Conservation (phyloP, 2,329 filamentous ascomycete genomes). For the Aaosphaeria arxii region DNA sequence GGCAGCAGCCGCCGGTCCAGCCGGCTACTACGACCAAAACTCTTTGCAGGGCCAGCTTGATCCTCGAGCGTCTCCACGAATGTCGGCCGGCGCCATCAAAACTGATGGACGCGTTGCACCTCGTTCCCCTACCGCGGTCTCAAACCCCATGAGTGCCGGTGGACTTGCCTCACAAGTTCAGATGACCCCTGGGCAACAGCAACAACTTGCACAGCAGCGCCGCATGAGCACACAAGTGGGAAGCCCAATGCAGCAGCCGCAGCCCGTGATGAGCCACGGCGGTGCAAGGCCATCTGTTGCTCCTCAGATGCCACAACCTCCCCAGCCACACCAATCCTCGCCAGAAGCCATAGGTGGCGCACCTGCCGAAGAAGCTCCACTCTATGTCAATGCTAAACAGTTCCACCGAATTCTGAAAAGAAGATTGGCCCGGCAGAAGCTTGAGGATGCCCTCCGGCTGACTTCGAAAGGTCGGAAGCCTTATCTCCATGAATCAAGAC, state of each 20-base stretch:
- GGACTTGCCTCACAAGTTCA: constrained; percentile 37
- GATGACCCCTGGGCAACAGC: constrained; percentile 31
- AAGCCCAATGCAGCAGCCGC: constrained; percentile 58
- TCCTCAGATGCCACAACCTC: constrained; percentile 51
- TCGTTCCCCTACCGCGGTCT: constrained; percentile 73
- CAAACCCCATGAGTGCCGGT: constrained; percentile 51
- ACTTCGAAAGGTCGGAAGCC: constrained; percentile 96
- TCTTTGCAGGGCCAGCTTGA: constrained; percentile 59
- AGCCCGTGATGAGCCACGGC: constrained; percentile 71
- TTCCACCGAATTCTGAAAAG: constrained; percentile 97
- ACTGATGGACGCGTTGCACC: constrained; percentile 66
- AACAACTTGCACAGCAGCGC: constrained; percentile 28
- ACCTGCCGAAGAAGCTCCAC: constrained; percentile 77
- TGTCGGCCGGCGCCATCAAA: constrained; percentile 67
- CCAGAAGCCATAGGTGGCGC: constrained; percentile 72
- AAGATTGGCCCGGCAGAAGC: constrained; percentile 84
- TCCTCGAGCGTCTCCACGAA: constrained; percentile 68
- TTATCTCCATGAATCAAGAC: constrained; percentile 93
- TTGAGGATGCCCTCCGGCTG: constrained; percentile 87
- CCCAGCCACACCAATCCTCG: constrained; percentile 70
- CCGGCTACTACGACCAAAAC: constrained; percentile 65
- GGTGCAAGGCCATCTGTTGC: constrained; percentile 51
- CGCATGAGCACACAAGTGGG: constrained; percentile 42
- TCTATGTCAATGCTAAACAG: constrained; percentile 98
- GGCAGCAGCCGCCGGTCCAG: constrained; percentile 82